Percentiles rank a stretch among this genome's conserved stretches.
Conservation (phyloP, 2,329 filamentous ascomycete species). For the Curvularia verruculosa region DNA sequence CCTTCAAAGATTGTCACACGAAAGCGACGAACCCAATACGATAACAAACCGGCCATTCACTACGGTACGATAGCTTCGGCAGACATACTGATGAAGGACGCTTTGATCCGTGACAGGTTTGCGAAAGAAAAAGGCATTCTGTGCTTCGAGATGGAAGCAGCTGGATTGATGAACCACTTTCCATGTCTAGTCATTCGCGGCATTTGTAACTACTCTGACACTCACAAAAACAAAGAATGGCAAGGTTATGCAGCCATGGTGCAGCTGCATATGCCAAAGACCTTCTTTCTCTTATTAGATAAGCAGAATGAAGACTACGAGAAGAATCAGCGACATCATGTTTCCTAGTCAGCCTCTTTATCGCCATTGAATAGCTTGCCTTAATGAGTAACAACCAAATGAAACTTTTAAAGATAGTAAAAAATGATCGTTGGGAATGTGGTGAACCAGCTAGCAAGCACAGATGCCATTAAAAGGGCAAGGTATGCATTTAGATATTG, state of each 20-base stretch:
- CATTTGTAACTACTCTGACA: constrained; percentile 7
- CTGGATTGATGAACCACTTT: constrained; percentile 2
- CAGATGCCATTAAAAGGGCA: too few relatives aligned
- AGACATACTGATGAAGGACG: not conserved
- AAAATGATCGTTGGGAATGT: too few relatives aligned
- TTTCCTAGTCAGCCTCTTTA: not conserved
- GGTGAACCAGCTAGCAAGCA: too few relatives aligned
- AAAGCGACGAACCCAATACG: not conserved
- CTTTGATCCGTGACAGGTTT: not conserved
- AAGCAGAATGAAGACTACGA: not conserved
- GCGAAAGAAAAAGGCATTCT: not conserved
- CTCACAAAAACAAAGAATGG: constrained; percentile 7
- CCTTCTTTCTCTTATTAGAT: not conserved
- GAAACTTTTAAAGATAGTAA: too few relatives aligned
- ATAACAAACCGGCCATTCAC: not conserved
- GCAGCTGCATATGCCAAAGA: not conserved
- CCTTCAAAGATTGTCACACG: not conserved
- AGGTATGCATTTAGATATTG: too few relatives aligned
- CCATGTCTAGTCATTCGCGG: constrained; percentile 10
- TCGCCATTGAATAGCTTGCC: not conserved
- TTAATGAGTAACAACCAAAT: not conserved
- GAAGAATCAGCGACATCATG: not conserved
- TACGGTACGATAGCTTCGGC: not conserved
- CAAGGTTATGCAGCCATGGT: constrained; percentile 5
- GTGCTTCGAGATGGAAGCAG: constrained; percentile 3